Percentiles rank a stretch among this genome's conserved stretches.
phyloP scores from a whole-genome alignment of 2,329 filamentous ascomycete species.

The Xylogone sp. region DNA sequence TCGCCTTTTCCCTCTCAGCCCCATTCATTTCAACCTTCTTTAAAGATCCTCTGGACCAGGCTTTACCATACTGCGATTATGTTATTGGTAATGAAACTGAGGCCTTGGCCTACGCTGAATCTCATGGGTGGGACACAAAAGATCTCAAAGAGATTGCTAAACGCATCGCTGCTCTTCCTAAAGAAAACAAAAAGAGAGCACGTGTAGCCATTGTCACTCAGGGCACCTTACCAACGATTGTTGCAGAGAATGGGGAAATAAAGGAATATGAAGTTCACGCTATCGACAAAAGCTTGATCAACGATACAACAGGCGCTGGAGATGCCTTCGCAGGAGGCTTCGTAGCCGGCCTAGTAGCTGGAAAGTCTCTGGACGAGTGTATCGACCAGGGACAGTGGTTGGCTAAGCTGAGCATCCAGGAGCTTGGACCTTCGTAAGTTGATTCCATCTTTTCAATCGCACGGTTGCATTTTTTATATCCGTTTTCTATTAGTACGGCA shows the following conservation, averaged over 20 bases:
- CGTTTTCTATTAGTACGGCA: not conserved
- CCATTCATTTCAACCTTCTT: slow-evolving; percentile 98
- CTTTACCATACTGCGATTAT: slow-evolving; percentile 90
- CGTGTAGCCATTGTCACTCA: slow-evolving; percentile 91
- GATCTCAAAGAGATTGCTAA: slow-evolving; percentile 83
- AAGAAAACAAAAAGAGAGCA: slow-evolving; percentile 83
- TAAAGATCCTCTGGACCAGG: slow-evolving; percentile 88
- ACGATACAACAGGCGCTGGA: slow-evolving; percentile 94
- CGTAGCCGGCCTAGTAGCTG: slow-evolving; percentile 81
- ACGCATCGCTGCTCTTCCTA: slow-evolving; percentile 81
- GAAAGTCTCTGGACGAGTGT: slow-evolving; percentile 71
- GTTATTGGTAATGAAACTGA: slow-evolving; percentile 97
- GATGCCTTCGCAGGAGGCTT: slow-evolving; percentile 97
- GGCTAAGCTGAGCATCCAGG: slow-evolving; percentile 87
- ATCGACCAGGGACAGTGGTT: slow-evolving; percentile 97
- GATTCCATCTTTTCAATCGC: slow-evolving; percentile 3
- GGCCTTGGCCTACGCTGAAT: slow-evolving; percentile 80
- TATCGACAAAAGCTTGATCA: slow-evolving; percentile 75
- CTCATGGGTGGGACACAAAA: slow-evolving; percentile 69
- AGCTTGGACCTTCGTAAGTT: slow-evolving; percentile 92
- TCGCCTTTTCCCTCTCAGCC: slow-evolving; percentile 87
- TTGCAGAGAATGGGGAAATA: slow-evolving; percentile 71
- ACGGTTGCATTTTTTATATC: not conserved
- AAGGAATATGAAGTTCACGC: slow-evolving; percentile 77
- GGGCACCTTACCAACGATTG: slow-evolving; percentile 84